These are phyloP conservation scores for Pseudogymnoascus verrucosus DNA, from an alignment of 2,329 filamentous ascomycete genomes.

Conservation along the genomic window DNA sequence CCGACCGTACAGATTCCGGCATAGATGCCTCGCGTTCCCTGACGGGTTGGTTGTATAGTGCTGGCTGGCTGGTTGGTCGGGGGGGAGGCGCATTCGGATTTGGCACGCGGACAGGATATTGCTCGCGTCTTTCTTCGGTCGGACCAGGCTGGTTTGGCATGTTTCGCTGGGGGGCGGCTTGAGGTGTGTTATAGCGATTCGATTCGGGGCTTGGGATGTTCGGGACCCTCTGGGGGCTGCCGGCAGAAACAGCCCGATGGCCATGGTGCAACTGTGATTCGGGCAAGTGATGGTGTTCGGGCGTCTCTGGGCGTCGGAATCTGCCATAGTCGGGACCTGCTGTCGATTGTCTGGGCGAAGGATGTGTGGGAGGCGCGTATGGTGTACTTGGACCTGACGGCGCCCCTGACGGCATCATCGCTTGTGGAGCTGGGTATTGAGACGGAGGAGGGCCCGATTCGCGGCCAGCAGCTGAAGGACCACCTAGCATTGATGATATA, in stretches of 20 bases:
- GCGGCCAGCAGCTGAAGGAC: constrained; percentile 37
- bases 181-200: constrained; percentile 52
- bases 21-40: constrained; percentile 7
- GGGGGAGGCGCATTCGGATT: constrained; percentile 24
- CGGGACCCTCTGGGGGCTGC: constrained; percentile 34
- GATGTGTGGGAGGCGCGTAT: constrained; percentile 32
- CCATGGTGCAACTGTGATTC: constrained; percentile 32
- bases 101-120: constrained; percentile 18
- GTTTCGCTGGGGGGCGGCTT: constrained; percentile 44
- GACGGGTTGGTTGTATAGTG: constrained; percentile 16
- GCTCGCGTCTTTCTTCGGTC: constrained; percentile 39
- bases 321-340: constrained; percentile 51
- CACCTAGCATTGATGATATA: constrained; percentile 64
- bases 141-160: constrained; percentile 28
- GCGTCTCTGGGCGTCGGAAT: constrained; percentile 62
- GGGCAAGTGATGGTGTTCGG: constrained; percentile 56
- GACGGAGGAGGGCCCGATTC: constrained; percentile 37
- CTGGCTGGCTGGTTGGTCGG: constrained; percentile 28
- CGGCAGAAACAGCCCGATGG: constrained; percentile 30
- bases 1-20: neutral
- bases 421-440: constrained; percentile 39
- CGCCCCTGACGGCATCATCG: constrained; percentile 24
- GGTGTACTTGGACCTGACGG: constrained; percentile 26
- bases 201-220: constrained; percentile 46
- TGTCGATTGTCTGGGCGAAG: constrained; percentile 29